These are phyloP conservation scores for Ogataea nonfermentans DNA, from an alignment of 805 yeast genomes.

Conservation along the genomic window DNA sequence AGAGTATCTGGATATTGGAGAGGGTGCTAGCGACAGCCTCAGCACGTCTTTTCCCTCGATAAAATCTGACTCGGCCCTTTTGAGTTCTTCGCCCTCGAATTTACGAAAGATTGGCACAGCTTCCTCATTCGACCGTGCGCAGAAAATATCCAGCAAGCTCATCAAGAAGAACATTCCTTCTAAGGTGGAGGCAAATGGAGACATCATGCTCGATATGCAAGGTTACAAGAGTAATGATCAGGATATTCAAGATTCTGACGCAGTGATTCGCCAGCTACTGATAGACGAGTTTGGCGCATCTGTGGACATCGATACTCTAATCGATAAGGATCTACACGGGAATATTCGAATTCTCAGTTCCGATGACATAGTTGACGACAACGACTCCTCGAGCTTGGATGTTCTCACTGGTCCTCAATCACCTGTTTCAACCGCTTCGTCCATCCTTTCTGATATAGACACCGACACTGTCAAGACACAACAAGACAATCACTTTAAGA, in stretches of 20 bases:
- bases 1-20: slow-evolving; percentile 48
- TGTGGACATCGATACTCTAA: slow-evolving; percentile 43
- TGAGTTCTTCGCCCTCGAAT: slow-evolving; percentile 22
- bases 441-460: slow-evolving; percentile 27
- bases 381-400: slow-evolving; percentile 14
- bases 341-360: slow-evolving; percentile 52
- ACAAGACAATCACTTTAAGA: slow-evolving; percentile 60
- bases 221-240: slow-evolving; percentile 89
- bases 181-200: slow-evolving; percentile 84
- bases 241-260: slow-evolving; percentile 74
- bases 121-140: slow-evolving; percentile 50
- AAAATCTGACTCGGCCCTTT: slow-evolving; percentile 14
- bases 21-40: slow-evolving; percentile 25
- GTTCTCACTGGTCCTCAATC: slow-evolving; percentile 14
- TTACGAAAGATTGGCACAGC: slow-evolving; percentile 17
- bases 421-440: slow-evolving; percentile 23
- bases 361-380: slow-evolving; percentile 24
- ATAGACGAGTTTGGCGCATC: slow-evolving; percentile 69
- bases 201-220: slow-evolving; percentile 86
- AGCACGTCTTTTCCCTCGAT: slow-evolving; percentile 10
- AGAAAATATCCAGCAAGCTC: slow-evolving; percentile 61
- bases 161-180: slow-evolving; percentile 80
- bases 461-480: slow-evolving; percentile 24
- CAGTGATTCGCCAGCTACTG: slow-evolving; percentile 66
- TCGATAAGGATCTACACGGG: slow-evolving; percentile 64